These are phyloP conservation scores for Saxophila tyrrhenica DNA, from an alignment of 495 filamentous ascomycete genomes.

Conservation along the genomic window DNA sequence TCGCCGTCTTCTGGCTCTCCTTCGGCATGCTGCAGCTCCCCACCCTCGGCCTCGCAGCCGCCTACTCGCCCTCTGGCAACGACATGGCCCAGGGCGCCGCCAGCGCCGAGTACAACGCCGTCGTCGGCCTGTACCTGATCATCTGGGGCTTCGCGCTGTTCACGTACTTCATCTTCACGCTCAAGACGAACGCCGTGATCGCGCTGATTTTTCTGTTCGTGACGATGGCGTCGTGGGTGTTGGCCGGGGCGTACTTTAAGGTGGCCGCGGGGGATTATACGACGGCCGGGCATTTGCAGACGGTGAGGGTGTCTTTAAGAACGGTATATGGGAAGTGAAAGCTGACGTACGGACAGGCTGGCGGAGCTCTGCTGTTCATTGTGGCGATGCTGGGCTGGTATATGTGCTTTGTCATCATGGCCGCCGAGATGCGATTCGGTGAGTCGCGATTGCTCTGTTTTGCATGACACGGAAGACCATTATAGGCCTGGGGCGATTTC, in stretches of 20 bases:
- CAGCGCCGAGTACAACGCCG: slow-evolving; percentile 38
- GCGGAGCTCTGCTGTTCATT: slow-evolving; percentile 38
- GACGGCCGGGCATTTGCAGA: slow-evolving; percentile 35
- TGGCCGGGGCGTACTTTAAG: slow-evolving; percentile 42
- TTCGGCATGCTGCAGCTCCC: slow-evolving; percentile 44
- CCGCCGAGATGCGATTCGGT: slow-evolving; percentile 44
- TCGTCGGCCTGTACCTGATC: slow-evolving; percentile 36
- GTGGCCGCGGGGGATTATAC: slow-evolving; percentile 35
- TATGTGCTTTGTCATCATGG: slow-evolving; percentile 41
- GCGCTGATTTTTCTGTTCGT: slow-evolving; percentile 42
- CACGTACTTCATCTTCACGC: slow-evolving; percentile 45
- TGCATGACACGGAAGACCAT: neutral
- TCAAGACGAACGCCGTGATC: slow-evolving; percentile 44
- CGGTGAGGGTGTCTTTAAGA: slow-evolving; percentile 12
- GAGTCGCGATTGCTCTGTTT: neutral
- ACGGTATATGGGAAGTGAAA: no score
- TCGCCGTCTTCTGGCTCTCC: slow-evolving; percentile 45
- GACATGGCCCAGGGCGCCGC: slow-evolving; percentile 34
- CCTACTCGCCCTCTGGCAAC: slow-evolving; percentile 35
- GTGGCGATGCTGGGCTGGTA: slow-evolving; percentile 43
- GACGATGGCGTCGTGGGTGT: slow-evolving; percentile 36
- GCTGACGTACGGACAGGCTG: slow-evolving; percentile 21
- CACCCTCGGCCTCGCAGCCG: slow-evolving; percentile 36
- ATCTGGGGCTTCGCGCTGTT: slow-evolving; percentile 47
- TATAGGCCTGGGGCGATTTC: neutral